Evolutionary conservation across 139 green algal species (phyloP).

Genomic region (Coccomyxa sp.): DNA sequence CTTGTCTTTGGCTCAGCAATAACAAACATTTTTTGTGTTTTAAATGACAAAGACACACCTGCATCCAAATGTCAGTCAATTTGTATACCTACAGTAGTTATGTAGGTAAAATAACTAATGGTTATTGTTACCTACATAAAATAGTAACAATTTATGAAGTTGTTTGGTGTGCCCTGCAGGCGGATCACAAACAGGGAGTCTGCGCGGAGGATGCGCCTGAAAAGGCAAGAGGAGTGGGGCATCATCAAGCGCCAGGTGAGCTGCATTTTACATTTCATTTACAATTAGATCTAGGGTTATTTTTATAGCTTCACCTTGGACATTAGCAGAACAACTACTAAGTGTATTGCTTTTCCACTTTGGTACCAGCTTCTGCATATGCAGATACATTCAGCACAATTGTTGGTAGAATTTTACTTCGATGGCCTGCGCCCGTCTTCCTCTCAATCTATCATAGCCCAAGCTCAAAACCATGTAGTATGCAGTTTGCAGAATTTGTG

Average conservation of each 20-base stretch:
- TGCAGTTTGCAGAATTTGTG: too few species aligned
- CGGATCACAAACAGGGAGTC: slow-evolving; percentile 14
- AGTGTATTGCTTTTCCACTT: background rate
- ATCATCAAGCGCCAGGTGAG: slow-evolving; percentile 1
- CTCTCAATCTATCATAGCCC: too few species aligned
- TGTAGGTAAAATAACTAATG: background rate
- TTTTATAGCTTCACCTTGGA: background rate
- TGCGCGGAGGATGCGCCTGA: slow-evolving; percentile 4
- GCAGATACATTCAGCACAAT: too few species aligned
- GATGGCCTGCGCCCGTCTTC: too few species aligned
- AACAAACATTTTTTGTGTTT: too few species aligned
- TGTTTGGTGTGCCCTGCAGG: background rate
- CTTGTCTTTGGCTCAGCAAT: too few species aligned
- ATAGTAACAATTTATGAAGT: background rate
- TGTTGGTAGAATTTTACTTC: too few species aligned
- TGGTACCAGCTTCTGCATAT: background rate
- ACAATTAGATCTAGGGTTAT: background rate
- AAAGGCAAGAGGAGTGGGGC: slow-evolving; percentile 9
- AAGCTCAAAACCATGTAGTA: too few species aligned
- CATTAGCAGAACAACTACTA: background rate
- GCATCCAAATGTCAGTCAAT: background rate
- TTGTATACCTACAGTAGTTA: background rate
- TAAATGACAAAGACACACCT: background rate
- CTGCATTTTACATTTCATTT: background rate
- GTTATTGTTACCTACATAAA: background rate